Percentiles rank a stretch among this genome's conserved stretches.
Conservation (phyloP, 1,139 yeast genomes). For the Debaryomyces udenii region DNA sequence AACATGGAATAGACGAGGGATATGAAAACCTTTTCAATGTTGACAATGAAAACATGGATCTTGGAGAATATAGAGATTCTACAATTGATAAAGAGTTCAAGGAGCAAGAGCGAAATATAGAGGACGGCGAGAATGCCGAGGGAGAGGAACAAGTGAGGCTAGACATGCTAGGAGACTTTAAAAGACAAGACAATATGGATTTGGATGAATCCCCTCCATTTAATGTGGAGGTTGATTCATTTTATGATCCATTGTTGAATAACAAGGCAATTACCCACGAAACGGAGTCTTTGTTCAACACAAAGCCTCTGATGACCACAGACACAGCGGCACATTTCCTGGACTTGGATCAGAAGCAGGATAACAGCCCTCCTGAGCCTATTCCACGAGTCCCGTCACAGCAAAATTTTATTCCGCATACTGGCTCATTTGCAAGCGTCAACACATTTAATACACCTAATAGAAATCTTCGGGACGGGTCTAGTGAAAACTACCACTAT, state of each 20-base stretch:
- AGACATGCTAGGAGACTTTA: conserved; percentile 39
- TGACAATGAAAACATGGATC: not conserved
- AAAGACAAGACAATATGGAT: conserved; percentile 34
- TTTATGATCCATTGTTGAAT: conserved; percentile 20
- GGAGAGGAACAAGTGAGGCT: conserved; percentile 7
- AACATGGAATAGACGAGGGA: not conserved
- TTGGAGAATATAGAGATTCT: not conserved
- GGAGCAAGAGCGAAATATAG: not conserved
- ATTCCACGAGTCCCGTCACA: conserved; percentile 4
- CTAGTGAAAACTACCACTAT: conserved; percentile 17
- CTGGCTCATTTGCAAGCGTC: not conserved
- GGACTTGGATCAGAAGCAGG: not conserved
- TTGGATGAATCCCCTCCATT: conserved; percentile 46
- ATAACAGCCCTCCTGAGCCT: not conserved
- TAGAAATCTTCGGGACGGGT: conserved; percentile 19
- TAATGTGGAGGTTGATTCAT: conserved; percentile 39
- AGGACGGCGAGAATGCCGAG: not conserved
- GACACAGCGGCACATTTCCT: too few relatives aligned
- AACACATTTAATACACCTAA: conserved; percentile 7
- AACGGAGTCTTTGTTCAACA: conserved; percentile 2
- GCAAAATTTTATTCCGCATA: conserved; percentile 3
- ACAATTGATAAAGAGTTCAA: not conserved
- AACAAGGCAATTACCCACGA: not conserved
- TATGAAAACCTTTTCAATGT: conserved; percentile 6
- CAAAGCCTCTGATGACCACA: not conserved